Evolutionary conservation across 768 basidiomycete species (phyloP).

Genomic region (Boletales sp.): DNA sequence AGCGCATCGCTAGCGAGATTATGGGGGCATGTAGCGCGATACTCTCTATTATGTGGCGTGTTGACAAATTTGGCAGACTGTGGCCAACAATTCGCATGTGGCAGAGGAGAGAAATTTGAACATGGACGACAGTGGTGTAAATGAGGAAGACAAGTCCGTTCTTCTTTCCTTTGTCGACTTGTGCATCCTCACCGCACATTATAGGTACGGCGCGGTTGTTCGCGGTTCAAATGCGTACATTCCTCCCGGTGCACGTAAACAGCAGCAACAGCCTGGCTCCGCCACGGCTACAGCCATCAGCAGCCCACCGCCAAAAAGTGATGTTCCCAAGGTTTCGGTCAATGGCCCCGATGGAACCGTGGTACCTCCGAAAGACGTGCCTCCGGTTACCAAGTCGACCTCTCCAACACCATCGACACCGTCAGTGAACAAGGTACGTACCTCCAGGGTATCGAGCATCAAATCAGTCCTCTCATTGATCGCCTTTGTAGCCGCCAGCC

Average conservation of each 20-base stretch:
- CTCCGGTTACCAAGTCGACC: slow-evolving; percentile 54
- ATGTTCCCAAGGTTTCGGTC: slow-evolving; percentile 70
- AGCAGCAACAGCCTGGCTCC: slow-evolving; percentile 25
- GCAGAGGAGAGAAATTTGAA: slow-evolving; percentile 77
- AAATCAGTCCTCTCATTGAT: slow-evolving; percentile 6
- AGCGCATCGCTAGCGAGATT: slow-evolving; percentile 88
- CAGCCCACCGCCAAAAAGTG: slow-evolving; percentile 32
- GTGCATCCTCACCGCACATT: slow-evolving; percentile 17
- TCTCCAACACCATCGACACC: slow-evolving; percentile 54
- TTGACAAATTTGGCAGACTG: slow-evolving; percentile 39
- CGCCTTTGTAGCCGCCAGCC: slow-evolving; percentile 50
- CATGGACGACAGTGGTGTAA: slow-evolving; percentile 67
- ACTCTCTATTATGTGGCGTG: slow-evolving; percentile 4
- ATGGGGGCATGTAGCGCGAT: slow-evolving; percentile 55
- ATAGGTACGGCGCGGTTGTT: slow-evolving; percentile 89
- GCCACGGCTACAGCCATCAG: slow-evolving; percentile 29
- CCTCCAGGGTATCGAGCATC: background rate
- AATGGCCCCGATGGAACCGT: slow-evolving; percentile 74
- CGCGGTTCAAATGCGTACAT: slow-evolving; percentile 88
- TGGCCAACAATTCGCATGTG: slow-evolving; percentile 76
- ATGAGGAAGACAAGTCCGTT: slow-evolving; percentile 93
- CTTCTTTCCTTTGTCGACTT: slow-evolving; percentile 5
- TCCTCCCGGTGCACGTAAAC: slow-evolving; percentile 83
- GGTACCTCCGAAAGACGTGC: slow-evolving; percentile 39
- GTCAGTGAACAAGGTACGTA: slow-evolving; percentile 49